A percentile compares a stretch with the other conserved stretches of the same genome.
Evolutionary conservation across 371 early-diverging fungal genomes (phyloP).

Genomic region (Mortierella sp.): DNA sequence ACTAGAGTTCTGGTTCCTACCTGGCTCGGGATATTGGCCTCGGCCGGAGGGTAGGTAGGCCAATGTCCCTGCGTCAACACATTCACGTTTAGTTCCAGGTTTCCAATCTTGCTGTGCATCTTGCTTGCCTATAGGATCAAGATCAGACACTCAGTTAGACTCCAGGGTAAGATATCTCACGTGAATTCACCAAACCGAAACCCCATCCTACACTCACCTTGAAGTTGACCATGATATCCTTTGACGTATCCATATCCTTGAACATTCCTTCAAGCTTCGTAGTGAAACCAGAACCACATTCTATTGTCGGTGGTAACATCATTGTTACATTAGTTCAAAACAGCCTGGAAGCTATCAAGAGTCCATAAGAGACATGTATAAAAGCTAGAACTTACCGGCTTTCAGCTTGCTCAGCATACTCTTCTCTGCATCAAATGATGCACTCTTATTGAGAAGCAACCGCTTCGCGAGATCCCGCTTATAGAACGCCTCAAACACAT

Average conservation of each 20-base stretch:
- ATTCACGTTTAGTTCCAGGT: constrained; percentile 71
- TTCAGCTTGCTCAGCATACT: constrained; percentile 86
- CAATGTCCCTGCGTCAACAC: constrained; percentile 89
- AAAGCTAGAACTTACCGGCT: constrained; percentile 57
- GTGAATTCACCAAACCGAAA: background rate
- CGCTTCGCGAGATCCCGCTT: constrained; percentile 91
- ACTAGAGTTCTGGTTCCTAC: constrained; percentile 48
- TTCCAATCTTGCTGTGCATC: constrained; percentile 40
- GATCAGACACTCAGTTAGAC: constrained; percentile 48
- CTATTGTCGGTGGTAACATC: constrained; percentile 46
- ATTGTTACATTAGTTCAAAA: too few relatives aligned
- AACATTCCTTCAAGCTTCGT: constrained; percentile 94
- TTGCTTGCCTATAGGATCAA: constrained; percentile 54
- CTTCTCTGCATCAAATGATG: constrained; percentile 86
- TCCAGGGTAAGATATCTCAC: background rate
- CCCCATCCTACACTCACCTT: constrained; percentile 55
- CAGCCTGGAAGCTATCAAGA: too few relatives aligned
- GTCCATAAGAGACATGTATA: background rate
- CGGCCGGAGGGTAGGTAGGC: constrained; percentile 86
- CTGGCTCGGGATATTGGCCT: constrained; percentile 73
- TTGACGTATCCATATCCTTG: constrained; percentile 85
- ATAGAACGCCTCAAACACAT: constrained; percentile 96
- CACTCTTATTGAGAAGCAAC: constrained; percentile 79
- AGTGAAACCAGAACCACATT: constrained; percentile 92
- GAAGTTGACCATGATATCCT: constrained; percentile 71